These are phyloP conservation scores for Microcyclosporella mali DNA, from an alignment of 2,329 filamentous ascomycete species.

Conservation along the genomic window DNA sequence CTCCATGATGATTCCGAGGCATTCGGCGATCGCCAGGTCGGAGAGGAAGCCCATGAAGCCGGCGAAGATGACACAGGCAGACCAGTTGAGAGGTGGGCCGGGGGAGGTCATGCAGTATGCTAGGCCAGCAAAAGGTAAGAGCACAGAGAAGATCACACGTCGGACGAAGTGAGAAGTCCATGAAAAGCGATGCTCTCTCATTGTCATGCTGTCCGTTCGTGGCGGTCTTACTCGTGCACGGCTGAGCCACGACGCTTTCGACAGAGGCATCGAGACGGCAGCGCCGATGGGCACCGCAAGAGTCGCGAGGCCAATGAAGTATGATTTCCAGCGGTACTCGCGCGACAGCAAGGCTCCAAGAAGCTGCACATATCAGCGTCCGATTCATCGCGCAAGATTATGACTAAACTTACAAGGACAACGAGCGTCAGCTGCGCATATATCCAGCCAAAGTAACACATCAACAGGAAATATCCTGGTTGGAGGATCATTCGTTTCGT, in stretches of 20 bases:
- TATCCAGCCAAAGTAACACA: conserved; percentile 70
- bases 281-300: conserved; percentile 63
- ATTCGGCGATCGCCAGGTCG: conserved; percentile 68
- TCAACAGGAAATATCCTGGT: conserved; percentile 65
- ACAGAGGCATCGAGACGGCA: conserved; percentile 63
- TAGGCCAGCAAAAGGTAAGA: conserved; percentile 60
- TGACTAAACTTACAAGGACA: conserved; percentile 52
- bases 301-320: conserved; percentile 61
- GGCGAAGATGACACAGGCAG: conserved; percentile 61
- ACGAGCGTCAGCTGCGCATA: conserved; percentile 70
- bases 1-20: conserved; percentile 72
- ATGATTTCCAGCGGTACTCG: conserved; percentile 58
- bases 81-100: conserved; percentile 55
- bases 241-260: conserved; percentile 64
- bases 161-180: conserved; percentile 70
- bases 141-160: conserved; percentile 59
- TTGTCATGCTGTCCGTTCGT: conserved; percentile 61
- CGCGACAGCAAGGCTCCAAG: conserved; percentile 66
- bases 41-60: conserved; percentile 63
- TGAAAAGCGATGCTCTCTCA: conserved; percentile 53
- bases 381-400: background rate
- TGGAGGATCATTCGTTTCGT: conserved; percentile 66
- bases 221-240: conserved; percentile 55
- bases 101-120: conserved; percentile 62
- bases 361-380: conserved; percentile 36